A percentile compares a stretch with the other conserved stretches of the same genome.
Conservation (phyloP, 2,329 filamentous ascomycete genomes). For the Pseudocercospora musae region DNA sequence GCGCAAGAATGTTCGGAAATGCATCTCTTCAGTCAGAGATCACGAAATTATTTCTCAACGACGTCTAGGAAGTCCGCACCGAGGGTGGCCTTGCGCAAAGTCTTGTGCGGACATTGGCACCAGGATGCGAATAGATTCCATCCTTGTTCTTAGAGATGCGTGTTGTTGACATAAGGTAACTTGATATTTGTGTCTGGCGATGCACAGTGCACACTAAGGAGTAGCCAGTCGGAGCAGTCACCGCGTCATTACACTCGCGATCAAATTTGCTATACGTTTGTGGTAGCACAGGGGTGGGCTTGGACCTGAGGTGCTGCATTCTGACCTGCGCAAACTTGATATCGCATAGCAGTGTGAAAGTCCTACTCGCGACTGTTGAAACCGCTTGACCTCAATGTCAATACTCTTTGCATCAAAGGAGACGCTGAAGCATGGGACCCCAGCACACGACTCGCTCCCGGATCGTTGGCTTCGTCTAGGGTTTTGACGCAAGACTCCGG, state of each 20-base stretch:
- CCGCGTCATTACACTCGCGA: neutral
- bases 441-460: neutral
- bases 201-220: too few species aligned
- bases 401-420: neutral
- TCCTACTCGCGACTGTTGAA: neutral
- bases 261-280: neutral
- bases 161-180: neutral
- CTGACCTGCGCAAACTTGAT: neutral
- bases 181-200: neutral
- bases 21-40: neutral
- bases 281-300: neutral
- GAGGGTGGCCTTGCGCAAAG: neutral
- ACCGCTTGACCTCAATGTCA: neutral
- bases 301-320: neutral
- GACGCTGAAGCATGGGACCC: neutral
- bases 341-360: neutral
- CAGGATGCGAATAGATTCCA: neutral
- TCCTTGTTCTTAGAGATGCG: neutral
- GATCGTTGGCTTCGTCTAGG: neutral
- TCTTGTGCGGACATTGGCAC: neutral
- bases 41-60: neutral
- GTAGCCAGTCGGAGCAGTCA: neutral
- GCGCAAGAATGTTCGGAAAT: neutral
- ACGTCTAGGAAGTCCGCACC: neutral
- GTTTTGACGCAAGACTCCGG: neutral